Percentiles rank a stretch among this genome's conserved stretches.
Evolutionary conservation across 306 rosid species (phyloP).

Genomic region (Cicer yamashitae): DNA sequence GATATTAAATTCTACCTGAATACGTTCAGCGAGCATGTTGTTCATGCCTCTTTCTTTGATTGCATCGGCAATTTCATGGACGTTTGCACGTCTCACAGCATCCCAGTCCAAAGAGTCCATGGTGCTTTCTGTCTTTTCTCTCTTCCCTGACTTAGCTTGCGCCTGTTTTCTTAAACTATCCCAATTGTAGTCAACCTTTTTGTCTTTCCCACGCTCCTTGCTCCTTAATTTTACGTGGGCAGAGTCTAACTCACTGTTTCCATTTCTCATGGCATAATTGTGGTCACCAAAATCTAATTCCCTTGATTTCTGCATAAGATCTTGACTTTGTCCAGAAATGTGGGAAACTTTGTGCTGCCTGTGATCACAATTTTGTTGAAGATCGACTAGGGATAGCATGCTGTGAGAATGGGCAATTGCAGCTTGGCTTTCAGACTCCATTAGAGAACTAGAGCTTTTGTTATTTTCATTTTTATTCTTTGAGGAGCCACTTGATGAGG

Average conservation of each 20-base stretch:
- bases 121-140: constrained; percentile 67
- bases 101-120: constrained; percentile 98
- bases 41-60: constrained; percentile 97
- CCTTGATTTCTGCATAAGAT: constrained; percentile 46
- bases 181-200: constrained; percentile 63
- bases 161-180: constrained; percentile 72
- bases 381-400: constrained; percentile 40
- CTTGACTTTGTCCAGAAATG: constrained; percentile 50
- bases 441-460: constrained; percentile 51
- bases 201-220: constrained; percentile 58
- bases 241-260: constrained; percentile 55
- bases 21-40: constrained; percentile 87
- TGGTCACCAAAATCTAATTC: constrained; percentile 48
- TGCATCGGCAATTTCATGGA: constrained; percentile 72
- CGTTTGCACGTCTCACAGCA: constrained; percentile 86
- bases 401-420: constrained; percentile 48
- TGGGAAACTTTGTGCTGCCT: constrained; percentile 35
- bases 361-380: constrained; percentile 41
- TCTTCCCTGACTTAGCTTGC: constrained; percentile 60
- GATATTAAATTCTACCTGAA: constrained; percentile 52
- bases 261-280: constrained; percentile 49
- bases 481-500: constrained; percentile 49
- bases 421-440: constrained; percentile 57
- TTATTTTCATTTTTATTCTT: constrained; percentile 55
- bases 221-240: constrained; percentile 53